A percentile compares a stretch with the other conserved stretches of the same genome.
Evolutionary conservation across 129 eudicot genomes (phyloP).

Genomic region (Escallonia herrerae): DNA sequence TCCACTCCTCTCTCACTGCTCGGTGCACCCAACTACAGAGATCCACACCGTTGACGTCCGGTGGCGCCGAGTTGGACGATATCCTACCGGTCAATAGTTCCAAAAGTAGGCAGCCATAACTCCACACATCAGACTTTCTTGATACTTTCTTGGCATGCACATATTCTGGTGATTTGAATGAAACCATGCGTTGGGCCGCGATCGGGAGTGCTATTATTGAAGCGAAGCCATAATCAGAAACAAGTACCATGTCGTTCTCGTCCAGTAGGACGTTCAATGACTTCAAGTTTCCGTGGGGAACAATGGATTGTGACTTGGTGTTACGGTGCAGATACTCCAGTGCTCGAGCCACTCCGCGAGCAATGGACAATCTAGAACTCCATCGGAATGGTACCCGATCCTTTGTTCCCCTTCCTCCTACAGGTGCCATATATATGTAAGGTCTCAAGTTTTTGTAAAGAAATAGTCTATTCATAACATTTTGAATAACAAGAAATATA

Average conservation of each 20-base stretch:
- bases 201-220: constrained; percentile 47
- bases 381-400: constrained; percentile 58
- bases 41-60: constrained; percentile 50
- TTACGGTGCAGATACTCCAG: constrained; percentile 54
- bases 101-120: constrained; percentile 54
- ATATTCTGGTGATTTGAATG: constrained; percentile 60
- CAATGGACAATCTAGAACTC: constrained; percentile 50
- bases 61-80: constrained; percentile 39
- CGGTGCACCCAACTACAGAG: constrained; percentile 73
- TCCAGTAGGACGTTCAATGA: constrained; percentile 64
- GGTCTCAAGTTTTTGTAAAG: not conserved
- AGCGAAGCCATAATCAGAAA: constrained; percentile 58
- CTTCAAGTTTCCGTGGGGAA: constrained; percentile 69
- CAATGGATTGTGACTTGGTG: constrained; percentile 23
- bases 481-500: no score
- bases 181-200: constrained; percentile 50
- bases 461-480: no score
- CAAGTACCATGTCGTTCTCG: constrained; percentile 38
- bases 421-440: not conserved
- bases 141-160: constrained; percentile 38
- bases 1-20: constrained; percentile 89
- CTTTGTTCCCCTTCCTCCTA: constrained; percentile 62
- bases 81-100: constrained; percentile 56
- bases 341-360: constrained; percentile 61
- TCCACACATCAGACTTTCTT: constrained; percentile 63